Conservation (phyloP, 306 rosid genomes). For the Glycine tomentella region DNA sequence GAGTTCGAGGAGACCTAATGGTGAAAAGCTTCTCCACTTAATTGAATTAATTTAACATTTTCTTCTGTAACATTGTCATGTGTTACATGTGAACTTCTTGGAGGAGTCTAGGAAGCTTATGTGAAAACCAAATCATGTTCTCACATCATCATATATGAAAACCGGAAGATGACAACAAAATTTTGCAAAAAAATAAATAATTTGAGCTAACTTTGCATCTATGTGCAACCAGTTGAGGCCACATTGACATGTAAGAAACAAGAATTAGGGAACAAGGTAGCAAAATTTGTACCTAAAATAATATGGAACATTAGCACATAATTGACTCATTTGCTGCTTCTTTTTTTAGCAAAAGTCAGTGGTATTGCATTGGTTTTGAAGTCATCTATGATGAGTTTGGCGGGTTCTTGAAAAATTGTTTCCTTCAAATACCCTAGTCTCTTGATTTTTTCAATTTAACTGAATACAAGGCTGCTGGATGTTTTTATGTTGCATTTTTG, state of each 20-base stretch:
- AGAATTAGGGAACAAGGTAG: not conserved
- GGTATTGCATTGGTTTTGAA: not conserved
- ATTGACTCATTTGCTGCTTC: slow-evolving; percentile 5
- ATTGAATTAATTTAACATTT: not conserved
- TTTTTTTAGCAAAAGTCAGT: slow-evolving; percentile 20
- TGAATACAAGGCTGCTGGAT: not conserved
- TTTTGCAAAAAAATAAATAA: not conserved
- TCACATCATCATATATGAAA: not conserved
- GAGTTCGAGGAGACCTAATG: slow-evolving; percentile 73
- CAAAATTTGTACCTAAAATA: not conserved
- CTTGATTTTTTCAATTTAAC: not conserved
- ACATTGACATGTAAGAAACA: not conserved
- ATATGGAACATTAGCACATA: no score
- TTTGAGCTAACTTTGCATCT: not conserved
- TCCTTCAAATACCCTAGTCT: slow-evolving; percentile 7
- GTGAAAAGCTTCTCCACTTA: slow-evolving; percentile 44
- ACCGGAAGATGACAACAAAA: not conserved
- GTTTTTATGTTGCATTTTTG: slow-evolving; percentile 2
- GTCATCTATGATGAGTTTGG: not conserved
- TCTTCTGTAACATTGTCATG: not conserved
- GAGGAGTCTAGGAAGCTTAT: slow-evolving; percentile 35
- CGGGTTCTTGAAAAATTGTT: not conserved
- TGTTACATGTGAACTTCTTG: slow-evolving; percentile 5
- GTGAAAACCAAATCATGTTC: slow-evolving; percentile 21
- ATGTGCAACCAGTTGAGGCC: slow-evolving; percentile 3